Percentiles rank a stretch among this genome's conserved stretches.
Evolutionary conservation across 2,329 filamentous ascomycete species (phyloP).

Genomic region (Pseudogymnoascus sp.): DNA sequence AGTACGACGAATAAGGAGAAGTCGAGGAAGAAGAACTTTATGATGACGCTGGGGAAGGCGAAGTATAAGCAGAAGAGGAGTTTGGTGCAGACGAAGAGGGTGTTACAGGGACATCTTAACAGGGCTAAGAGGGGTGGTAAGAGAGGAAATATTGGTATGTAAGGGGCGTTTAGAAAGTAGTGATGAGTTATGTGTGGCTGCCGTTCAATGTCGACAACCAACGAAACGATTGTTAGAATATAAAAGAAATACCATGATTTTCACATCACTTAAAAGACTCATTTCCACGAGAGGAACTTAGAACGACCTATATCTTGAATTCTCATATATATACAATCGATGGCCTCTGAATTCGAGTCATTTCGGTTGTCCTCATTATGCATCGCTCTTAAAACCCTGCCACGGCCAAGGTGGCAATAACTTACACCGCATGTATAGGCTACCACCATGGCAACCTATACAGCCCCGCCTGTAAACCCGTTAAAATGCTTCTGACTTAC

Average conservation of each 20-base stretch:
- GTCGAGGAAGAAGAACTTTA: constrained; percentile 91
- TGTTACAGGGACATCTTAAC: constrained; percentile 72
- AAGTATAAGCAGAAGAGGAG: constrained; percentile 93
- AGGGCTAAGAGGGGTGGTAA: constrained; percentile 77
- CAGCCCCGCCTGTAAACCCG: neutral
- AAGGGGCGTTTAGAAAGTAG: neutral
- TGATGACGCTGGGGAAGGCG: constrained; percentile 96
- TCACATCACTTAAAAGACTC: neutral
- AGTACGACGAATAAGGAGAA: constrained; percentile 97
- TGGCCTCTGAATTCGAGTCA: neutral
- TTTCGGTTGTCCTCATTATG: constrained; percentile 6
- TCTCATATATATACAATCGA: constrained; percentile 1
- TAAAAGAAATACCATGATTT: constrained; percentile 4
- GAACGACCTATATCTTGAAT: neutral
- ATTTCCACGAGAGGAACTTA: neutral
- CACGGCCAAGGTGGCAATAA: neutral
- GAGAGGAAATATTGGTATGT: constrained; percentile 53
- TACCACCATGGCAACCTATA: neutral
- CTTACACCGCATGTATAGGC: neutral
- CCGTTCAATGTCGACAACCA: neutral
- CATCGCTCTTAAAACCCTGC: neutral
- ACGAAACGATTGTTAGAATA: constrained; percentile 3
- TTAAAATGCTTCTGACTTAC: neutral
- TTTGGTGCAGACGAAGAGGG: constrained; percentile 74
- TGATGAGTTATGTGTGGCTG: neutral